These are phyloP conservation scores for Boletus patriciae DNA, from an alignment of 768 basidiomycete genomes.

Conservation along the genomic window DNA sequence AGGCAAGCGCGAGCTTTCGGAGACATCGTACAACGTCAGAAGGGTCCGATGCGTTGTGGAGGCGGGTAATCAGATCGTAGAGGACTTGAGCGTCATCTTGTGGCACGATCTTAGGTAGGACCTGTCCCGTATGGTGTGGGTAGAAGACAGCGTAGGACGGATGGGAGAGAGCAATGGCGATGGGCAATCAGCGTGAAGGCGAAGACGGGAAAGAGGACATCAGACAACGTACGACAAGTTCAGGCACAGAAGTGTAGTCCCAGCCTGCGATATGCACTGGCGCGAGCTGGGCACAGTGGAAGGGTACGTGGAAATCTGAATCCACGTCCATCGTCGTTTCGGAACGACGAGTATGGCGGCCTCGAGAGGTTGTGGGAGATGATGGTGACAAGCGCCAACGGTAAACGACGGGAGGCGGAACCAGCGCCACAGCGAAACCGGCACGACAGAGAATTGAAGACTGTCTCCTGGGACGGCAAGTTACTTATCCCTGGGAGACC, in stretches of 20 bases:
- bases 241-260: constrained; percentile 27
- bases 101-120: constrained; percentile 23
- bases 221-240: constrained; percentile 26
- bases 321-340: constrained; percentile 20
- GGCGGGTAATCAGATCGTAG: constrained; percentile 13
- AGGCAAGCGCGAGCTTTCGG: constrained; percentile 29
- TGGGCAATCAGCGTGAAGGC: background rate
- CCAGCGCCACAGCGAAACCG: background rate
- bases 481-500: background rate
- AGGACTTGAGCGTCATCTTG: constrained; percentile 24
- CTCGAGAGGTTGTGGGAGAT: background rate
- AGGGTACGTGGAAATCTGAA: constrained; percentile 28
- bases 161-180: background rate
- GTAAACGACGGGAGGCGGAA: background rate
- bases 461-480: background rate
- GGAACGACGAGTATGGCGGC: background rate
- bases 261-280: constrained; percentile 29
- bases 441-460: background rate
- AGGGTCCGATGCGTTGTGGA: constrained; percentile 19
- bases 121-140: constrained; percentile 8
- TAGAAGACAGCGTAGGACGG: background rate
- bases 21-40: constrained; percentile 22
- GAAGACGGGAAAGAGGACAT: background rate
- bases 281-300: constrained; percentile 31
- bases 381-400: background rate